Evolutionary conservation across 1,284 basidiomycete genomes (phyloP).

Genomic region (Schizophyllum commune): DNA sequence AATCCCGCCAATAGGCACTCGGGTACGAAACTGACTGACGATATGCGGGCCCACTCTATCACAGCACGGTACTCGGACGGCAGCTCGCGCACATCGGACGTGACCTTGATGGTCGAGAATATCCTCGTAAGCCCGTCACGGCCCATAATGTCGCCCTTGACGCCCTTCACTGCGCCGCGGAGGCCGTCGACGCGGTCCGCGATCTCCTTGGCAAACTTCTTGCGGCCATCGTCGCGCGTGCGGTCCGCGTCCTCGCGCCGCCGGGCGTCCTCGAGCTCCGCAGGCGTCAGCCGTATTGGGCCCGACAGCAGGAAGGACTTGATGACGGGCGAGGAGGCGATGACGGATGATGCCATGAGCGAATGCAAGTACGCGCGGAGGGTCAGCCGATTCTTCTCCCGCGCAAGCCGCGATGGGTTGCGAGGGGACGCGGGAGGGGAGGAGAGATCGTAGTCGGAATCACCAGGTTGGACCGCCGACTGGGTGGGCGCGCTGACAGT

Average conservation of each 20-base stretch:
- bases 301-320: constrained; percentile 80
- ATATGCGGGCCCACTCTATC: constrained; percentile 94
- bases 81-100: constrained; percentile 70
- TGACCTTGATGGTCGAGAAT: constrained; percentile 84
- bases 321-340: constrained; percentile 82
- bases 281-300: constrained; percentile 62
- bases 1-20: background rate
- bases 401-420: constrained; percentile 49
- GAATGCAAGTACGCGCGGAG: constrained; percentile 86
- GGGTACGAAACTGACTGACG: constrained; percentile 45
- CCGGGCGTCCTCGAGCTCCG: constrained; percentile 77
- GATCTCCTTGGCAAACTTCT: constrained; percentile 84
- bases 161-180: constrained; percentile 76
- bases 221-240: constrained; percentile 83
- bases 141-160: constrained; percentile 88
- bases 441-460: constrained; percentile 12
- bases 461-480: constrained; percentile 12
- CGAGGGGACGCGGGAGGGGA: constrained; percentile 9
- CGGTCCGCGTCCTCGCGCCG: constrained; percentile 85
- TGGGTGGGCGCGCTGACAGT: constrained; percentile 45
- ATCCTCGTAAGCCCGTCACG: constrained; percentile 85
- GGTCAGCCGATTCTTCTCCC: constrained; percentile 95
- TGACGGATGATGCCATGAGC: constrained; percentile 65
- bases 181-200: constrained; percentile 81
- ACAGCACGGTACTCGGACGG: constrained; percentile 86